A percentile compares a stretch with the other conserved stretches of the same genome.
Evolutionary conservation across 768 basidiomycete species (phyloP).

Genomic region (Pilatotrama ljubarskyi): DNA sequence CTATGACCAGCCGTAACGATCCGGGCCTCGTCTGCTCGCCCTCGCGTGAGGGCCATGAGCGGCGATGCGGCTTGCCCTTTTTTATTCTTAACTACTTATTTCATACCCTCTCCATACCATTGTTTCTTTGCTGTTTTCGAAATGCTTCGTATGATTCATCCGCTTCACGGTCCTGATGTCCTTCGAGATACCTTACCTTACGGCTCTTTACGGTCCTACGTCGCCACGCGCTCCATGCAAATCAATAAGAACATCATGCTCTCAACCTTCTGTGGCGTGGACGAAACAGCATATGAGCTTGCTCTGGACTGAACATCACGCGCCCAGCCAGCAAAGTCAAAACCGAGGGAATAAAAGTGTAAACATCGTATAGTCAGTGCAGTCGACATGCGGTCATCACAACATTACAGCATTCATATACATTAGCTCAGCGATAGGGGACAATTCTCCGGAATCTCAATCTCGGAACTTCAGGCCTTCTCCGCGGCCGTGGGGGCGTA

Average conservation of each 20-base stretch:
- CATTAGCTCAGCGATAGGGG: neutral
- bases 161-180: neutral
- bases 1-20: neutral
- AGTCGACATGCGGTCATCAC: too few species aligned
- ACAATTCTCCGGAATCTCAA: too few species aligned
- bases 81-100: neutral
- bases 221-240: neutral
- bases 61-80: neutral
- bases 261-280: neutral
- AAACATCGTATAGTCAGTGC: too few species aligned
- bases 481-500: neutral
- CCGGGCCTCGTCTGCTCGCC: neutral
- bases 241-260: neutral
- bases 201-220: neutral
- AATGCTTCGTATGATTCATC: neutral
- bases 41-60: neutral
- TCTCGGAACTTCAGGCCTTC: neutral
- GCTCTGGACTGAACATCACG: neutral
- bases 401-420: too few species aligned
- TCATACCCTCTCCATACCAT: conserved; percentile 2
- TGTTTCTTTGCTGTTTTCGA: neutral
- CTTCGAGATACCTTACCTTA: neutral
- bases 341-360: too few species aligned
- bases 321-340: too few species aligned
- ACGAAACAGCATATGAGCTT: neutral